These are phyloP conservation scores for Agrocybe pediades DNA, from an alignment of 768 basidiomycete genomes.

Conservation along the genomic window DNA sequence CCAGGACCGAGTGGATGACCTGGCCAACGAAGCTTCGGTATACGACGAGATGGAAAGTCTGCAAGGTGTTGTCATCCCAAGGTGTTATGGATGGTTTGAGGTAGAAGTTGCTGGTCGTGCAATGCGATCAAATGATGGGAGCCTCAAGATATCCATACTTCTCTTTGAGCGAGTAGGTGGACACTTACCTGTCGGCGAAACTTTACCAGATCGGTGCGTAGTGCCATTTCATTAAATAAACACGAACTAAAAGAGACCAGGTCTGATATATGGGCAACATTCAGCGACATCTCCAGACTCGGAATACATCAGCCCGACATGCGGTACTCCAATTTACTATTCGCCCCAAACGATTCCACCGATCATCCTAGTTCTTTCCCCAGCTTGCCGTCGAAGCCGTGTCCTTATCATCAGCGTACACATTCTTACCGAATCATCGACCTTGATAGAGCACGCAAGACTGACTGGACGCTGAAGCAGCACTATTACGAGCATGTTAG, in stretches of 20 bases:
- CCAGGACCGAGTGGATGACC: constrained; percentile 10
- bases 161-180: constrained; percentile 19
- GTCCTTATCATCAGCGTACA: constrained; percentile 16
- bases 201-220: constrained; percentile 17
- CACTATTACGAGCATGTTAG: constrained; percentile 20
- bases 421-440: constrained; percentile 21
- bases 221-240: neutral
- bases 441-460: constrained; percentile 21
- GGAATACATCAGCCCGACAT: constrained; percentile 24
- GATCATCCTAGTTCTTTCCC: neutral
- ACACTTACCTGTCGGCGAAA: constrained; percentile 15
- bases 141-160: no score
- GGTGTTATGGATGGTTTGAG: constrained; percentile 21
- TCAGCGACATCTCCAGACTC: constrained; percentile 20
- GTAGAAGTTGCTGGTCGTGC: constrained; percentile 8
- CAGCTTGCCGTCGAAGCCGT: constrained; percentile 5
- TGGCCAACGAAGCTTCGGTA: constrained; percentile 19
- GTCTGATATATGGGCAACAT: constrained; percentile 23
- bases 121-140: neutral
- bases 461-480: constrained; percentile 20
- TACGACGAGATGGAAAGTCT: constrained; percentile 24
- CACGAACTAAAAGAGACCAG: neutral
- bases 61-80: constrained; percentile 23
- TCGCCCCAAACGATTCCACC: no score
- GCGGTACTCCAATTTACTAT: constrained; percentile 21